Evolutionary conservation across 2,329 filamentous ascomycete species (phyloP).

Genomic region (Teratosphaeria zuluensis): DNA sequence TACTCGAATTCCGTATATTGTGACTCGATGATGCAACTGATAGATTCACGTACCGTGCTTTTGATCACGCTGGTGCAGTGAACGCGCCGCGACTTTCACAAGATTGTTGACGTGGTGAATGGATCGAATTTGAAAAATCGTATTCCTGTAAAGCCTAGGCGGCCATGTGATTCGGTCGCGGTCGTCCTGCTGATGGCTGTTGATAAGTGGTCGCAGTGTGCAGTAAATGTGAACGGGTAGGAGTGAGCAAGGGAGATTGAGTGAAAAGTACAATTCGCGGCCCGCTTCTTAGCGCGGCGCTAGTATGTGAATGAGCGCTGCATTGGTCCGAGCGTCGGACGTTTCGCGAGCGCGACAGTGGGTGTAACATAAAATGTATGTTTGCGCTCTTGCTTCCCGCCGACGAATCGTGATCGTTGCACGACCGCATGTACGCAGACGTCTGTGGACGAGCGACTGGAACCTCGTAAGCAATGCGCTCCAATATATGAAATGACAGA

Average conservation of each 20-base stretch:
- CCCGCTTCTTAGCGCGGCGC: background rate
- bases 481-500: background rate
- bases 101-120: background rate
- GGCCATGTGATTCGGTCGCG: background rate
- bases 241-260: background rate
- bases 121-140: background rate
- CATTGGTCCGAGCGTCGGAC: background rate
- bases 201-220: background rate
- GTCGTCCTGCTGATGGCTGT: background rate
- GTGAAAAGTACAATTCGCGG: background rate
- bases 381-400: background rate
- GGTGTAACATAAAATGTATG: background rate
- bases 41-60: background rate
- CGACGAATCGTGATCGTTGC: background rate
- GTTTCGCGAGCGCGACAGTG: background rate
- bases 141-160: background rate
- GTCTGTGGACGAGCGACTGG: background rate
- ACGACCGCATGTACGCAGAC: background rate
- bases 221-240: background rate
- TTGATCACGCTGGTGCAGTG: background rate
- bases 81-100: background rate
- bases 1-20: background rate
- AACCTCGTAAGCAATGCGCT: background rate
- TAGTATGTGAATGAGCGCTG: background rate
- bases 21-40: background rate